Percentiles rank a stretch among this genome's conserved stretches.
Evolutionary conservation across 2,329 filamentous ascomycete species (phyloP).

Genomic region (Diplodia intermedia): DNA sequence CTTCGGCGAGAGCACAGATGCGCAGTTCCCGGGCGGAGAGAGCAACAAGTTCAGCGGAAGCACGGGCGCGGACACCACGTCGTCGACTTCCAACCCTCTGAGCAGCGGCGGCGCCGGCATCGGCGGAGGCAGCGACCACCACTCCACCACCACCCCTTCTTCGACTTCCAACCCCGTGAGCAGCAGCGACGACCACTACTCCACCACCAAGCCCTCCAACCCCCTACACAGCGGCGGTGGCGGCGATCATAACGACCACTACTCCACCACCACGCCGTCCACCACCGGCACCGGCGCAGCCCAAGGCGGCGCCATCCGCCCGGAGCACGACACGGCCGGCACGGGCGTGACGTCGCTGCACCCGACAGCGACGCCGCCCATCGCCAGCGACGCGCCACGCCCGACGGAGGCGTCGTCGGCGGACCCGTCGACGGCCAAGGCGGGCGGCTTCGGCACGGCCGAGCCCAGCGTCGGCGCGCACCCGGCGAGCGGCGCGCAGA

Average conservation of each 20-base stretch:
- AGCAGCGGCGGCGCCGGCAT: background rate
- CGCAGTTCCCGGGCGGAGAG: conserved; percentile 1
- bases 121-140: too few species aligned
- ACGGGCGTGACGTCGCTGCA: conserved; percentile 43
- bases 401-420: conserved; percentile 39
- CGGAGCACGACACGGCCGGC: conserved; percentile 39
- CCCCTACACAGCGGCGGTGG: background rate
- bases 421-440: background rate
- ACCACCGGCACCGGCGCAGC: conserved; percentile 29
- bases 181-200: background rate
- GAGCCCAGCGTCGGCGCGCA: conserved; percentile 38
- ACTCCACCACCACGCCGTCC: background rate
- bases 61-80: background rate
- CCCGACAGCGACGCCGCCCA: conserved; percentile 7
- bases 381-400: conserved; percentile 36
- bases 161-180: background rate
- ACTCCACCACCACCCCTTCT: background rate
- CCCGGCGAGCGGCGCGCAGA: conserved; percentile 37
- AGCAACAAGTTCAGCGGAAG: background rate
- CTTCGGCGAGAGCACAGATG: background rate
- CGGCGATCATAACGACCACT: background rate
- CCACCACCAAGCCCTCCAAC: background rate
- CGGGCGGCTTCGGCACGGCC: conserved; percentile 34
- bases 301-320: conserved; percentile 35
- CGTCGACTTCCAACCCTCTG: background rate